Base-by-base conservation (phyloP, 495 filamentous ascomycete species). In the Podospora tetraspora region DNA sequence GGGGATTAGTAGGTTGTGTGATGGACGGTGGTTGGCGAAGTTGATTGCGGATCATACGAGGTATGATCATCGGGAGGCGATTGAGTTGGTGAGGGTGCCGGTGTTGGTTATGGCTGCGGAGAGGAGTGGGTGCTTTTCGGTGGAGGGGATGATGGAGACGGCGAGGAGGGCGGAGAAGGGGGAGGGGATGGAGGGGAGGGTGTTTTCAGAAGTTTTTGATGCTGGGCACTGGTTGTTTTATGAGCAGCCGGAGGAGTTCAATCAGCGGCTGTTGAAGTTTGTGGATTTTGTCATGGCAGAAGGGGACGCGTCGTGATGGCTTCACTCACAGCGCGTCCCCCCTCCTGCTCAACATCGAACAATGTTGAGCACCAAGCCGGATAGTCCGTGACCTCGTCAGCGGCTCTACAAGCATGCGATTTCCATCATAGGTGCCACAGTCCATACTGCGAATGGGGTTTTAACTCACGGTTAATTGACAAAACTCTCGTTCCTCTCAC, bases 161-260 rank as follows among this genome's bases (percentile, higher is more conserved):
- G 79, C 79, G 52, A 66, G 69, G 32, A 63, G 77, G 19, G 69
- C 78, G 0, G 77, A 75, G 61, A 66, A 60, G 23, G 66, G 60
- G 1, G 64, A 61, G 0, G 67, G 67, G 0, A 70, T 57, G 57
- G 56, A 69, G 12, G 73, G 63, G 37, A 57, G 69, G 25, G 80
- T 74, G 16, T 68, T 66, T 30, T 71, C 79, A 24, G 68, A 72
- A 1, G 70, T 78, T 9, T 81, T 79, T 56, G 73, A 78, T 12
- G 75, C 76, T 22, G 82, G 82, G 0, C 82, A 84, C 66, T 84
- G 82, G 82, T 57, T 80, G 59, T 84, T 83, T 62, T 84, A 79
- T 60, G 82, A 84, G 72, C 70, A 83, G 66, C 77, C 81, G 0
- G 77, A 77, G 62, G 64, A 70, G 61, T 84, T 84, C 57, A 79